These are phyloP conservation scores for Mycena chlorophos DNA, from an alignment of 768 basidiomycete genomes.

Conservation along the genomic window DNA sequence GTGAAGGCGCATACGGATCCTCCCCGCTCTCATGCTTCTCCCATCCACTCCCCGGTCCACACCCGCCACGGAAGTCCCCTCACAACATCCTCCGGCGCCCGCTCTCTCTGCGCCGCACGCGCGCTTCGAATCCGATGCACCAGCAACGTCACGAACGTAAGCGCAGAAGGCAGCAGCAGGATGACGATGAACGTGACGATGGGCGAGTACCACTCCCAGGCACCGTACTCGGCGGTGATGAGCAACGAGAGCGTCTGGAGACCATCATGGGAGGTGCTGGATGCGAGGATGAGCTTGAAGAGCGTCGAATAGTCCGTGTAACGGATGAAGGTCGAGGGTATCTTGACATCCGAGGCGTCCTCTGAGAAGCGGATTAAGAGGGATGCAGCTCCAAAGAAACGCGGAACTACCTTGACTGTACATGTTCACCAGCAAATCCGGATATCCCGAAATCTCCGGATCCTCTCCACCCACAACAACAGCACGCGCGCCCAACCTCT, in stretches of 20 bases:
- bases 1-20: constrained; percentile 29
- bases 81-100: constrained; percentile 81
- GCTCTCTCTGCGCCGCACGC: constrained; percentile 78
- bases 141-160: constrained; percentile 87
- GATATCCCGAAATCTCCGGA: constrained; percentile 60
- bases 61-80: constrained; percentile 77
- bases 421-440: constrained; percentile 86
- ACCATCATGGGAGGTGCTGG: constrained; percentile 80
- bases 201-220: constrained; percentile 95
- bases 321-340: constrained; percentile 86
- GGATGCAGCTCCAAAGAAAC: constrained; percentile 4
- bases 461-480: constrained; percentile 90
- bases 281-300: constrained; percentile 63
- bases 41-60: constrained; percentile 79
- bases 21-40: constrained; percentile 66
- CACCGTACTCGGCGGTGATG: constrained; percentile 76
- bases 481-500: constrained; percentile 75
- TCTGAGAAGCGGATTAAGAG: constrained; percentile 41
- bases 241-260: constrained; percentile 72
- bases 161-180: constrained; percentile 82
- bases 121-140: constrained; percentile 84
- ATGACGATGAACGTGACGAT: constrained; percentile 86
- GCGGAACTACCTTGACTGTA: constrained; percentile 75
- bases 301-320: constrained; percentile 78
- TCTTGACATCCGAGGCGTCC: constrained; percentile 81